These are phyloP conservation scores for Inga laurina DNA, from an alignment of 306 rosid genomes.

Conservation along the genomic window DNA sequence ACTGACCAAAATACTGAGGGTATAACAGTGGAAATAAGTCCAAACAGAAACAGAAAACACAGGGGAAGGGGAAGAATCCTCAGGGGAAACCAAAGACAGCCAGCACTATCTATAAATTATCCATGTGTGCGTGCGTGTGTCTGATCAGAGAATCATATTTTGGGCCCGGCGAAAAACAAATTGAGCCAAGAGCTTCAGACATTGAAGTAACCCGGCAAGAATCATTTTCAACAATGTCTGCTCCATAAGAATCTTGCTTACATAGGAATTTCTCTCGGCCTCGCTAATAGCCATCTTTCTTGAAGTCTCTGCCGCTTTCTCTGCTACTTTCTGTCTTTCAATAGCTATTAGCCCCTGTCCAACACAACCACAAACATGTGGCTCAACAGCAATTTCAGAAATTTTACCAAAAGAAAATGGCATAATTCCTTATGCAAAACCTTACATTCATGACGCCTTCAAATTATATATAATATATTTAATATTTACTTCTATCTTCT, in stretches of 20 bases:
- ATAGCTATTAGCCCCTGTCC: slow-evolving; percentile 93
- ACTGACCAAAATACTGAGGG: too few species aligned
- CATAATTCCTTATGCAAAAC: background rate
- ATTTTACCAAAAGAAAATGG: slow-evolving; percentile 33
- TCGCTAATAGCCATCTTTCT: slow-evolving; percentile 95
- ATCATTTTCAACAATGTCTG: slow-evolving; percentile 79
- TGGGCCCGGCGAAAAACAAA: slow-evolving; percentile 57
- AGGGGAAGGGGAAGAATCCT: too few species aligned
- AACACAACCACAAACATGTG: too few species aligned
- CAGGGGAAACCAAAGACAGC: too few species aligned
- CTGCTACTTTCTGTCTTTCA: slow-evolving; percentile 81
- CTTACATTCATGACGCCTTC: slow-evolving; percentile 87
- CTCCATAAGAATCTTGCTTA: slow-evolving; percentile 92
- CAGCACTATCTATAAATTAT: too few species aligned
- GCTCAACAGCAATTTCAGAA: slow-evolving; percentile 12
- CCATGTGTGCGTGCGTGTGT: too few species aligned
- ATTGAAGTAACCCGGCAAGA: slow-evolving; percentile 57
- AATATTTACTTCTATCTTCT: slow-evolving; percentile 76
- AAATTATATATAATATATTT: too few species aligned
- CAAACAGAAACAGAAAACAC: too few species aligned
- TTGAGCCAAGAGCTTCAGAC: background rate
- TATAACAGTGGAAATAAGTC: too few species aligned
- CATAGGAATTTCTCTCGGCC: slow-evolving; percentile 88
- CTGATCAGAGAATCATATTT: slow-evolving; percentile 37
- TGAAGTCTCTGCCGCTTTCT: slow-evolving; percentile 85